phyloP scores from a whole-genome alignment of 2,329 filamentous ascomycete genomes.

The Aotearoamyces nothofagi region DNA sequence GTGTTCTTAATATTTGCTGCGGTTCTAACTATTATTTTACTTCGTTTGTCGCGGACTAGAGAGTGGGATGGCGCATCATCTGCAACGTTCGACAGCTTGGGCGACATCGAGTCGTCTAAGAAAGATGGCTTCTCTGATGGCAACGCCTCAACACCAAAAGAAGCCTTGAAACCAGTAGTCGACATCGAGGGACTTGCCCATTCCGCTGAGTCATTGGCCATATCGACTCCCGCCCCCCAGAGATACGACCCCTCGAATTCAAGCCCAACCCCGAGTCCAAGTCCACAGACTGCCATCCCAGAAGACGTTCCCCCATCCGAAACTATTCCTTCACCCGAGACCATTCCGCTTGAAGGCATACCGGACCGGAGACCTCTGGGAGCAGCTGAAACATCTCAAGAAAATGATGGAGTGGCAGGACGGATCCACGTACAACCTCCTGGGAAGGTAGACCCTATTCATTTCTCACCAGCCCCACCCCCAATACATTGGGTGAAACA shows the following conservation, averaged over 20 bases:
- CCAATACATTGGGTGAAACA: slow-evolving; percentile 58
- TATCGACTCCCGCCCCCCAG: slow-evolving; percentile 1
- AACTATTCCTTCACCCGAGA: too few species aligned
- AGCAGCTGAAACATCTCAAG: slow-evolving; percentile 7
- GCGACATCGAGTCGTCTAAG: too few species aligned
- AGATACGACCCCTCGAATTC: slow-evolving; percentile 1
- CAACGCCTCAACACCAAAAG: too few species aligned
- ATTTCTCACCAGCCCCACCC: slow-evolving; percentile 7
- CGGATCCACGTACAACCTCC: slow-evolving; percentile 13
- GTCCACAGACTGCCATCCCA: too few species aligned
- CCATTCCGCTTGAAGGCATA: slow-evolving; percentile 10
- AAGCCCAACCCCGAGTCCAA: slow-evolving; percentile 2
- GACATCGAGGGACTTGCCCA: neutral
- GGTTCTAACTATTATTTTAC: slow-evolving; percentile 37
- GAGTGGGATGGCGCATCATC: slow-evolving; percentile 15
- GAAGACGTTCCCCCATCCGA: too few species aligned
- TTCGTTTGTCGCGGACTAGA: slow-evolving; percentile 30
- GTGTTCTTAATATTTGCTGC: slow-evolving; percentile 40
- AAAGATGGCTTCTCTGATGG: neutral
- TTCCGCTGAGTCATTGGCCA: neutral
- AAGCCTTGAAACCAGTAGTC: neutral
- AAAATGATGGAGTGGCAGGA: slow-evolving; percentile 4
- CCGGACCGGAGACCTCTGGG: slow-evolving; percentile 12
- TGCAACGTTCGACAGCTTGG: too few species aligned
- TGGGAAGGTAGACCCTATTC: slow-evolving; percentile 13